Evolutionary conservation across 2,329 filamentous ascomycete species (phyloP), one percentile per base, ranked within the genome.

Genomic region (Phyllosticta paracitricarpa): DNA sequence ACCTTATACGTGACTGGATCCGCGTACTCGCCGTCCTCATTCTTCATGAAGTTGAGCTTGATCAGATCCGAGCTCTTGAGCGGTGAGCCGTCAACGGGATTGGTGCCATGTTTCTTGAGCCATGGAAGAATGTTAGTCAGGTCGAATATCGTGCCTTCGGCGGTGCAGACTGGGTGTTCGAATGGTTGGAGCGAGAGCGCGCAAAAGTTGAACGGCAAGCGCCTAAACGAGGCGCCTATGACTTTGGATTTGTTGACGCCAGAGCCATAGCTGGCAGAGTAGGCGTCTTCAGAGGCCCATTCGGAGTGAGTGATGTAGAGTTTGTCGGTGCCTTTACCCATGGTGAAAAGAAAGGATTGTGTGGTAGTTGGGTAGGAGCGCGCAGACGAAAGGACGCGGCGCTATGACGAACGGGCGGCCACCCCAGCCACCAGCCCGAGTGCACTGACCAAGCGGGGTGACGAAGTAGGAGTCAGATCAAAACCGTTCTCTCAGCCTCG

Each of bases 1-100:
- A 96, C 89, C 75, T 99, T 99, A 81, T 89, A 97, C 0, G 92
- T 97, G 55, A 99, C 93, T 0, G 94, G 95, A 69, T 99, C 94
- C 65, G 97, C 90, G 69, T 94, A 89, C 68, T 97, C 94, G 59
- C 85, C 89, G 64, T 92, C 88, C 59, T 92, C 89, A 73, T 97
- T 99, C 73, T 93, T 92, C 63, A 89, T 83, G 74, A 97, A 96
- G 71, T 92, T 88, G 65, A 99, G 84, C 70, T 91, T 91, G 71
- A 97, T 91, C 57, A 99, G 80, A 67, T 97, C 93, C 61, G 87
- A 84, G 67, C 85, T 85, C 65, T 88, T 87, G 56, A 99, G 79
- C 0, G 89, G 86, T 64, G 87, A 78, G 63, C 93, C 94, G 64
- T 89, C 86, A 58, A 96, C 87, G 0, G 94, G 94, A 68, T 97